Base-by-base conservation (phyloP, 2,329 filamentous ascomycete species). In the Achaetomium macrosporum region DNA sequence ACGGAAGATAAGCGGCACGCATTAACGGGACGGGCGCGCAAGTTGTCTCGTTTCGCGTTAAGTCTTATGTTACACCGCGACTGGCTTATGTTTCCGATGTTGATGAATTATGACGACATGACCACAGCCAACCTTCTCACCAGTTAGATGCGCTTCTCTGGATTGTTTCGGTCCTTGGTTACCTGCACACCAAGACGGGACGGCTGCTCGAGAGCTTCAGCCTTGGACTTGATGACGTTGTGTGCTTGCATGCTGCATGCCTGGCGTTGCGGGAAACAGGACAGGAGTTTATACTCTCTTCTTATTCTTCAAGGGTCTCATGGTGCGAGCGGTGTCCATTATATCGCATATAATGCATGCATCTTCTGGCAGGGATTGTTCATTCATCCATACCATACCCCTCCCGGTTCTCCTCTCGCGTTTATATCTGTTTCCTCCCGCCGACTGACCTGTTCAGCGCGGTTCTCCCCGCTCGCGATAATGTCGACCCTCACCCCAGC, bases 1-100 rank as follows among this genome's bases (percentile, higher is more conserved):
- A 37, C 73, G 79, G 55, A 83, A 82, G 69, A 75, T 81, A 52
- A 67, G 62, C 47, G 62, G 59, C 15, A 48, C 59, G 25, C 56
- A 37, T 13, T 53, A 30, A 42, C 1, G 19, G 10, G n/a, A n/a
- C 15, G 5, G 35, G n/a, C n/a, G 35, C 33, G 33, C 25, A 7
- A 25, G 17, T 19, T 44, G 36, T 43, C 15, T 36, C 29, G n/a
- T 16, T 41, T 5, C 33, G 13, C 42, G 12, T 10, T 29, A 2
- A 20, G 12, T 30, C 19, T 36, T 39, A 19, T 30, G n/a, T 48
- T 20, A 37, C 40, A 37, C 19, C 11, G 41, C 46, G 46, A 37
- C 25, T 25, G 25, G 7, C 25, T 25, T 25, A 25, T 25, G 25
- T 25, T 12, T 8, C 50, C 7, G 47, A 47, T 42, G 46, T 45